Base-by-base conservation (phyloP, 108 stramenopile species). In the Epipyxis sp. region DNA sequence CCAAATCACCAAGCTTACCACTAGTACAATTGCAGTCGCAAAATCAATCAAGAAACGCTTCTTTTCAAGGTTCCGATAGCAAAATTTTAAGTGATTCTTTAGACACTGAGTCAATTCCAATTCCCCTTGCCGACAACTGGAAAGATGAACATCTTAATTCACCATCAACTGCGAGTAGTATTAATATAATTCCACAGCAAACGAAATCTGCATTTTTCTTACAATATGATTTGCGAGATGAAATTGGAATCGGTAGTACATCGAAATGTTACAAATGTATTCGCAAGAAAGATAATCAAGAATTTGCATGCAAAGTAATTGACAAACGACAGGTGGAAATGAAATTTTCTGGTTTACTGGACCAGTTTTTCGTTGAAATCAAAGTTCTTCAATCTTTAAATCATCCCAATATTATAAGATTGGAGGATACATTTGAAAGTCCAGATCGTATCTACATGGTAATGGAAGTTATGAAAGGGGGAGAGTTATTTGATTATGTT, bases 401-500 rank as follows among this genome's bases (percentile, higher is more conserved):
- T 16, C 97, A 98, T 80, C 94, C 94, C 1, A 91, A 94, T 69
- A 97, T 98, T 77, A 96, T 98, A 67, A 83, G 85, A 44, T 83
- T 98, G 69, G 92, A 90, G 71, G 97, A 98, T 84, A 95, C 94
- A 0, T 95, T 90, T 78, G 89, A 94, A 44, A 88, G 93, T 1
- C 87, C 90, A 2, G 87, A 88, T 59, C 90, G 92, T 78, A 95
- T 98, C 68, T 94, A 93, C 79, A 96, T 98, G 77, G 90, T 98
- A 50, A 94, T 96, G 96, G 97, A 98, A 81, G 76, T 94, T 29
- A 95, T 97, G 94, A 85, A 87, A n/a, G 97, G 97, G 1, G 97
- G 97, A 25, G 97, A 98, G 83, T 86, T 98, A 41, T 98, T 98
- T 86, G 97, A 98, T 86, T 96, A 95, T 85, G 94, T 98, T 13